Conservation (phyloP, 1,284 basidiomycete genomes). For the Boletus sp. region DNA sequence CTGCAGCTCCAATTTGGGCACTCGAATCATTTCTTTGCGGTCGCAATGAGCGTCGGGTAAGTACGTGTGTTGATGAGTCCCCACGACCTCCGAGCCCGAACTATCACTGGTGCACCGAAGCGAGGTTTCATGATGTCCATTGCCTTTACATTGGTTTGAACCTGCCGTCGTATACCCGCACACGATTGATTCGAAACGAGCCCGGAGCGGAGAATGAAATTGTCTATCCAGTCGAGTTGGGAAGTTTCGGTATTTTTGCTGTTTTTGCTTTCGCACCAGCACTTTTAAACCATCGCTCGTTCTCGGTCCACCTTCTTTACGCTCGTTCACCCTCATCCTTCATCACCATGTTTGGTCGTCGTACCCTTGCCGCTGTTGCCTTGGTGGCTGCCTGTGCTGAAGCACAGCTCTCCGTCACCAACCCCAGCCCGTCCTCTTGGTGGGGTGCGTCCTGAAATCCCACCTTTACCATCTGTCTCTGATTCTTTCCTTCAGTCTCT, state of each 20-base stretch:
- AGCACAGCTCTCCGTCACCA: constrained; percentile 32
- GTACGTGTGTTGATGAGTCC: no score
- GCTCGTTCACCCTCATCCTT: constrained; percentile 10
- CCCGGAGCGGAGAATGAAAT: constrained; percentile 22
- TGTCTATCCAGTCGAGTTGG: neutral
- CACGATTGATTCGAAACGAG: neutral
- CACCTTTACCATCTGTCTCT: neutral
- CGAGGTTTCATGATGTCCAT: no score
- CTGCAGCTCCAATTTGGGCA: no score
- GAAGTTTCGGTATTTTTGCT: neutral
- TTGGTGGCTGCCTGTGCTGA: constrained; percentile 35
- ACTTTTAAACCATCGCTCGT: constrained; percentile 24
- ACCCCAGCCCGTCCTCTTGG: constrained; percentile 40
- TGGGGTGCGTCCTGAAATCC: constrained; percentile 40
- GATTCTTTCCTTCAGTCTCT: constrained; percentile 26
- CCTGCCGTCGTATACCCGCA: no score
- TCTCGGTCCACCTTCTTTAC: constrained; percentile 14
- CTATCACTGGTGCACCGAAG: no score
- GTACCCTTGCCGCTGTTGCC: constrained; percentile 35
- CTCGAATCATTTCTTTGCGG: no score
- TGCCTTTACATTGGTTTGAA: no score
- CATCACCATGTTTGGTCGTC: constrained; percentile 37
- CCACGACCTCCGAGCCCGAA: no score
- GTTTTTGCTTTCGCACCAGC: constrained; percentile 5
- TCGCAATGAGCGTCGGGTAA: no score